phyloP scores from a whole-genome alignment of 805 yeast species.

The Sugiyamaella floridensis region DNA sequence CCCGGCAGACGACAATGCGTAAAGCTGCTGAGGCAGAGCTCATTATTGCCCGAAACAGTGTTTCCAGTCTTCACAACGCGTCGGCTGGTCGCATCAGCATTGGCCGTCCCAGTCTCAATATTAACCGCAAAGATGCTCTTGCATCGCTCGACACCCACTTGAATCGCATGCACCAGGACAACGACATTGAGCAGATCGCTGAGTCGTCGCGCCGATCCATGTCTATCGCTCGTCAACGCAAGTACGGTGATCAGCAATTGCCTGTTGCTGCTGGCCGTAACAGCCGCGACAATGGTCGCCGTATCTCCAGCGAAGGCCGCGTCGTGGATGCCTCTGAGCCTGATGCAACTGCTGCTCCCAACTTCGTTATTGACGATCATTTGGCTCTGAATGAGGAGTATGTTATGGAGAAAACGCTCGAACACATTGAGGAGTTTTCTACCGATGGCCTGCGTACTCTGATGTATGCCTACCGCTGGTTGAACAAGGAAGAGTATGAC shows the following conservation, averaged over 20 bases:
- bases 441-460: conserved; percentile 92
- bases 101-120: conserved; percentile 24
- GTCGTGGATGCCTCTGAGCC: conserved; percentile 4
- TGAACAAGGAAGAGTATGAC: conserved; percentile 51
- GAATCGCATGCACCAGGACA: conserved; percentile 21
- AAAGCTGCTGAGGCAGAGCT: conserved; percentile 71
- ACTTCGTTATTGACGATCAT: conserved; percentile 40
- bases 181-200: conserved; percentile 25
- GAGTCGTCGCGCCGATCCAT: conserved; percentile 23
- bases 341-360: not conserved
- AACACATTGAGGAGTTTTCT: conserved; percentile 89
- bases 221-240: conserved; percentile 21
- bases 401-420: conserved; percentile 73
- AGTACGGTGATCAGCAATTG: conserved; percentile 17
- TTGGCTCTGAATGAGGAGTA: conserved; percentile 65
- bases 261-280: conserved; percentile 7
- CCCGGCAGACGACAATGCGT: conserved; percentile 51
- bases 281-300: not conserved
- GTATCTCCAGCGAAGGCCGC: conserved; percentile 4
- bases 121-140: conserved; percentile 23
- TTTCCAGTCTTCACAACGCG: conserved; percentile 35
- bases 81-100: conserved; percentile 9
- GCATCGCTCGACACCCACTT: conserved; percentile 24
- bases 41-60: conserved; percentile 45
- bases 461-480: conserved; percentile 71